Evolutionary conservation across 2,329 filamentous ascomycete species (phyloP).

Genomic region (Cladosporium sp.): DNA sequence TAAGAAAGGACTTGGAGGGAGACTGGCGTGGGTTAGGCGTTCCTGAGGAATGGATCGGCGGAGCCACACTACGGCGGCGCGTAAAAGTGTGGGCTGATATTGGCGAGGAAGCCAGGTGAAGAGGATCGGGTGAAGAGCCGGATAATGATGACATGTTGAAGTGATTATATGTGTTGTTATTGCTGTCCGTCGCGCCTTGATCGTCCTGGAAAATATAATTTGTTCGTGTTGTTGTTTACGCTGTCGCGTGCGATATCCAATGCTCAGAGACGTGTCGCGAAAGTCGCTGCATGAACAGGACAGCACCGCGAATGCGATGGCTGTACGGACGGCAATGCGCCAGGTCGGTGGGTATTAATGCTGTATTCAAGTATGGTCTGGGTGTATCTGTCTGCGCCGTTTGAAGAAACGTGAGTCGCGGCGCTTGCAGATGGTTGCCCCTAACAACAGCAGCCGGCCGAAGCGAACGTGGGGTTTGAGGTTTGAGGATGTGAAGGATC

Average conservation of each 20-base stretch:
- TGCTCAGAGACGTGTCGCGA: background rate
- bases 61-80: constrained; percentile 17
- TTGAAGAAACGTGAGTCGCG: no score
- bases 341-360: background rate
- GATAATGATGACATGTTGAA: constrained; percentile 7
- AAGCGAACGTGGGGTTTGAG: no score
- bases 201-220: background rate
- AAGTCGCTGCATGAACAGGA: background rate
- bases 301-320: background rate
- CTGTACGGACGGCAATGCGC: background rate
- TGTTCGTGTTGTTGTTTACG: background rate
- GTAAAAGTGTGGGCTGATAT: constrained; percentile 14
- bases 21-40: constrained; percentile 22
- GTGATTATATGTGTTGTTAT: constrained; percentile 1
- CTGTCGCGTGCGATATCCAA: background rate
- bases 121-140: constrained; percentile 30
- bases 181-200: background rate
- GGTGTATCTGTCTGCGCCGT: no score
- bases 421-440: background rate
- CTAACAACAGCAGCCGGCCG: no score
- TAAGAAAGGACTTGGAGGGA: constrained; percentile 43
- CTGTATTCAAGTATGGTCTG: no score
- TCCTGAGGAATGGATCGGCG: constrained; percentile 23
- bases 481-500: no score
- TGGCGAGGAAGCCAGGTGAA: constrained; percentile 32